Conservation (phyloP, 176 grass and related monocot species). For the Elaeis guineensis region DNA sequence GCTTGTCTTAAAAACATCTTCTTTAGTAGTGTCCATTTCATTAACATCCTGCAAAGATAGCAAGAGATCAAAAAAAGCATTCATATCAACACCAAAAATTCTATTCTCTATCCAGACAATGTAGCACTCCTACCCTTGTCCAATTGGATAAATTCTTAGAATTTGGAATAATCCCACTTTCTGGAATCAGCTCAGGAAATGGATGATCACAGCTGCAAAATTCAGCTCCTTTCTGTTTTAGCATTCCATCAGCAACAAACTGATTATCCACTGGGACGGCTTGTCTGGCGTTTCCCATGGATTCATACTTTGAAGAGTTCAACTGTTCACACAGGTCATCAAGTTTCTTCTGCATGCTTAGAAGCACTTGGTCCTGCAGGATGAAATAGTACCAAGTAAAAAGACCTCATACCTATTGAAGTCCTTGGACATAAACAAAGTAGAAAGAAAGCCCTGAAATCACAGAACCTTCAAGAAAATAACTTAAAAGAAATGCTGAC, state of each 20-base stretch:
- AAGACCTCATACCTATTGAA: too few species aligned
- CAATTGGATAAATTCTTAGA: constrained; percentile 13
- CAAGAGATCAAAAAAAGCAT: constrained; percentile 1
- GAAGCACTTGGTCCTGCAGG: constrained; percentile 59
- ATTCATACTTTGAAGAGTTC: constrained; percentile 44
- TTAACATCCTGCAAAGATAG: constrained; percentile 16
- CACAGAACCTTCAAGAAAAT: too few species aligned
- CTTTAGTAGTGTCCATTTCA: constrained; percentile 20
- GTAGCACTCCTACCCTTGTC: constrained; percentile 18
- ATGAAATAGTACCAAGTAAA: too few species aligned
- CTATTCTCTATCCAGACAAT: not conserved
- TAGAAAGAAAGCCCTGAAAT: not conserved
- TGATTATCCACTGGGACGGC: constrained; percentile 16
- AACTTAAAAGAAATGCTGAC: too few species aligned
- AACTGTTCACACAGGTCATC: constrained; percentile 61
- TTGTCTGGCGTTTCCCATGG: constrained; percentile 21
- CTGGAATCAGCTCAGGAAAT: constrained; percentile 6
- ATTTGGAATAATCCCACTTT: constrained; percentile 15
- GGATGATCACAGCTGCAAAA: not conserved
- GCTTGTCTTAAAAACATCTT: constrained; percentile 17
- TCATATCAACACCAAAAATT: not conserved
- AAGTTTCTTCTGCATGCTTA: constrained; percentile 86
- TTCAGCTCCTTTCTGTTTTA: constrained; percentile 18
- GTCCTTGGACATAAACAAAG: too few species aligned
- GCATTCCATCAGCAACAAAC: constrained; percentile 7